Evolutionary conservation across 148 eudicot genomes (phyloP), one percentile per base, ranked within the genome.

Genomic region (Limonium bicolor): DNA sequence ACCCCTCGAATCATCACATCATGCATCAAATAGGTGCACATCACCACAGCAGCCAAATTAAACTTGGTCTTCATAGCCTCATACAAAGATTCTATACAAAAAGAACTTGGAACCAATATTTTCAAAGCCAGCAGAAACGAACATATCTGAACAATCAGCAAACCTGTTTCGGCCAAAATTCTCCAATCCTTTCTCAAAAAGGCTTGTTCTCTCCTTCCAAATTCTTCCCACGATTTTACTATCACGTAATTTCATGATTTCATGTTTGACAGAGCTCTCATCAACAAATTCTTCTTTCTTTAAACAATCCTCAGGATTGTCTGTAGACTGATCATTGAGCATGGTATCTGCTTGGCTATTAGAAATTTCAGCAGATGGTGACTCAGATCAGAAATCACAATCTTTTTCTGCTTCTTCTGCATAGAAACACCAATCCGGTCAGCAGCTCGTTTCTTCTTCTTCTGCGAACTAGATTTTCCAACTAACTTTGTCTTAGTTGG

Each of bases 141-240:
- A n/a, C n/a, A n/a, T n/a, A n/a, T n/a, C n/a, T n/a, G n/a, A n/a
- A n/a, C n/a, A 53, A 42, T 27, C 23, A 12, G 54, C 69, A 33
- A 33, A 85, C 99, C 99, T 92, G 75, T 73, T 92, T 66, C 71
- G 70, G 64, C 99, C 99, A 45, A 78, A 92, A 17, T 85, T 85
- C 76, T 78, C 94, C 51, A 85, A 43, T 36, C 99, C 99, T 64
- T 92, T 85, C 23, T 76, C 86, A 64, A 62, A 92, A 13, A 92
- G 86, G 48, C 82, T 64, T 60, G 85, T 95, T 56, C 85, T 56
- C 52, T 82, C 54, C 71, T 72, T 85, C 99, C 95, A 92, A n/a
- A n/a, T n/a, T n/a, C n/a, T n/a, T n/a, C n/a, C n/a, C n/a, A n/a
- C n/a, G 7, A 69, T 52, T 55, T 67, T 75, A 36, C 65, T 66